A percentile compares a stretch with the other conserved stretches of the same genome.
Evolutionary conservation across 495 filamentous ascomycete species (phyloP).

Genomic region (Sporormia fimetaria): DNA sequence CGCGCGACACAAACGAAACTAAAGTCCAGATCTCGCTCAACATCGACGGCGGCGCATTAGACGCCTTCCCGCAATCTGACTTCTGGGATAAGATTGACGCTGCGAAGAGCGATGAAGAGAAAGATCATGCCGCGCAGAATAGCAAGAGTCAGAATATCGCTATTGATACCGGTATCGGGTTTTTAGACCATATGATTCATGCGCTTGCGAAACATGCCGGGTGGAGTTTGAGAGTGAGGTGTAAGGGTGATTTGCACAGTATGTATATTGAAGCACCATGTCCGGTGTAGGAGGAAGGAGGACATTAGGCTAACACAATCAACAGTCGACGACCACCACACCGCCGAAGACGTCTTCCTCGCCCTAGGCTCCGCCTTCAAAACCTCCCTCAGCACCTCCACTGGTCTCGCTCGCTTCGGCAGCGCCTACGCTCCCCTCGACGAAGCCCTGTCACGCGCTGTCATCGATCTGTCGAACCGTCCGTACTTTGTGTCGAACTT

Average conservation of each 20-base stretch:
- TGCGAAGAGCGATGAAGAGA: constrained; percentile 34
- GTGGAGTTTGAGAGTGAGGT: constrained; percentile 73
- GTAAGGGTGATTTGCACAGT: constrained; percentile 86
- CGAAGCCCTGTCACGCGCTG: constrained; percentile 86
- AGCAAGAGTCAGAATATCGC: constrained; percentile 72
- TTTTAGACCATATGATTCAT: constrained; percentile 97
- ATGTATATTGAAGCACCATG: too few relatives aligned
- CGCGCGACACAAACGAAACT: constrained; percentile 87
- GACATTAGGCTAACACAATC: constrained; percentile 4
- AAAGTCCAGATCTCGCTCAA: constrained; percentile 87
- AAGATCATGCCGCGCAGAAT: constrained; percentile 67
- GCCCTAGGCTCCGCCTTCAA: constrained; percentile 80
- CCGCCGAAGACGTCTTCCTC: constrained; percentile 89
- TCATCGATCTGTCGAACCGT: constrained; percentile 86
- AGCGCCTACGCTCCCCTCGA: constrained; percentile 84
- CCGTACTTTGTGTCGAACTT: constrained; percentile 75
- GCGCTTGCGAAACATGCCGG: constrained; percentile 91
- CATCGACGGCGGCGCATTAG: constrained; percentile 76
- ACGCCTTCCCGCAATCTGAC: constrained; percentile 15
- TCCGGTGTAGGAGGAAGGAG: too few relatives aligned
- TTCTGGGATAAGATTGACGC: constrained; percentile 43
- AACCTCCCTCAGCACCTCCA: constrained; percentile 57
- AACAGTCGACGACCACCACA: constrained; percentile 97
- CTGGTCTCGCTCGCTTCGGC: constrained; percentile 81
- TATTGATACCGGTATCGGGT: constrained; percentile 92